A percentile compares a stretch with the other conserved stretches of the same genome.
These are phyloP conservation scores for Tricholoma furcatifolium DNA, from an alignment of 768 basidiomycete genomes.

Conservation along the genomic window DNA sequence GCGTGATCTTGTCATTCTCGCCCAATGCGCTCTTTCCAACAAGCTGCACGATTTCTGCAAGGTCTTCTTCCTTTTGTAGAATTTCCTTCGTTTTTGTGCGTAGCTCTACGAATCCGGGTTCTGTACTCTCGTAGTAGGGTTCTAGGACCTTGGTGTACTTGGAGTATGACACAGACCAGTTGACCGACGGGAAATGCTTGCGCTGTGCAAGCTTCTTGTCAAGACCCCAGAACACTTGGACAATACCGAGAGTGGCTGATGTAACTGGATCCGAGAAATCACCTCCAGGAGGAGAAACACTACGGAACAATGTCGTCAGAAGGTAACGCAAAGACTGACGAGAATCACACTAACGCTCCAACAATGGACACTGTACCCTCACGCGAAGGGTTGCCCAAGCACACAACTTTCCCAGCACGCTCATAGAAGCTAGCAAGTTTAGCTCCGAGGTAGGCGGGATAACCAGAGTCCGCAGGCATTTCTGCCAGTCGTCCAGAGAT, in stretches of 20 bases:
- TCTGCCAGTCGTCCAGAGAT: conserved; percentile 98
- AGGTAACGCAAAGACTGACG: not conserved
- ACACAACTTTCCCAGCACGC: conserved; percentile 93
- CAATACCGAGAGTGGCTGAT: conserved; percentile 95
- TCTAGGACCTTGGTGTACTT: conserved; percentile 96
- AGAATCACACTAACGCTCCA: conserved; percentile 76
- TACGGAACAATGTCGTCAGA: conserved; percentile 29
- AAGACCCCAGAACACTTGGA: conserved; percentile 99
- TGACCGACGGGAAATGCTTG: conserved; percentile 99
- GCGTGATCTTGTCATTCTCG: conserved; percentile 96
- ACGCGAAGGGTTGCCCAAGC: conserved; percentile 84
- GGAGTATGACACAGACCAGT: conserved; percentile 99
- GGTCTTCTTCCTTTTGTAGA: conserved; percentile 96
- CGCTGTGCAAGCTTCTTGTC: conserved; percentile 99
- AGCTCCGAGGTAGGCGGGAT: conserved; percentile 94
- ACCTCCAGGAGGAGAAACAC: conserved; percentile 97
- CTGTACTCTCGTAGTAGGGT: conserved; percentile 85
- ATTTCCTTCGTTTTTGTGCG: conserved; percentile 95
- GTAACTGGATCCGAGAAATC: conserved; percentile 99
- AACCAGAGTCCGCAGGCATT: conserved; percentile 99
- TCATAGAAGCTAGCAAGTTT: conserved; percentile 99
- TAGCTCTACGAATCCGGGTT: conserved; percentile 94
- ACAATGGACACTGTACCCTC: conserved; percentile 97
- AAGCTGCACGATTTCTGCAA: conserved; percentile 99
- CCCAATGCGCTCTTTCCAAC: conserved; percentile 98